These are phyloP conservation scores for Eucalyptus dawsonii DNA, from an alignment of 345 rosid species.

Conservation along the genomic window DNA sequence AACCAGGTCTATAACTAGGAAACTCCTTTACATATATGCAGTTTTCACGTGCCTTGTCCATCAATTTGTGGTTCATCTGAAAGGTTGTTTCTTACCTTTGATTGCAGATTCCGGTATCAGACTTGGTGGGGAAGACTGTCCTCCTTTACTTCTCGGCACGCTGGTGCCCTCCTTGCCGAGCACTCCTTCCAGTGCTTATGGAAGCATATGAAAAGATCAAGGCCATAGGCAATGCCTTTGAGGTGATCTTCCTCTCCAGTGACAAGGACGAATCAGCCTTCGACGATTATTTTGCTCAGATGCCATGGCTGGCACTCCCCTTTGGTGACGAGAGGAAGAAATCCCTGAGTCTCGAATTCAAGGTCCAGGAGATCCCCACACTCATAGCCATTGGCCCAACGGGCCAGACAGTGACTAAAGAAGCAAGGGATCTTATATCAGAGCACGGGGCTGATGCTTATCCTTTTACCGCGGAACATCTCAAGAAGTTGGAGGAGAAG, in stretches of 20 bases:
- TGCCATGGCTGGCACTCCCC: constrained; percentile 42
- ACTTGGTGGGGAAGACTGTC: constrained; percentile 23
- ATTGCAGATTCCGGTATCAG: constrained; percentile 24
- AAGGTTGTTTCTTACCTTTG: neutral
- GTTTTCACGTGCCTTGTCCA: neutral
- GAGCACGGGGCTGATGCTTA: constrained; percentile 23
- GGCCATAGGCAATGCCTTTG: constrained; percentile 13
- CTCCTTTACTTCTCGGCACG: constrained; percentile 39
- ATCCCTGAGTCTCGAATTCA: constrained; percentile 13
- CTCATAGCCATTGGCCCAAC: constrained; percentile 24
- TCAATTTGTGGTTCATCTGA: neutral
- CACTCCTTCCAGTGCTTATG: constrained; percentile 16
- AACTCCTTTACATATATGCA: neutral
- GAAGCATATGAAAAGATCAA: constrained; percentile 23
- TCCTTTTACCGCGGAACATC: constrained; percentile 20
- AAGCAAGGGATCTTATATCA: constrained; percentile 6
- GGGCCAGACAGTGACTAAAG: constrained; percentile 13
- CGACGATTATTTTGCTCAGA: constrained; percentile 8
- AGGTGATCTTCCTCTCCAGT: constrained; percentile 26
- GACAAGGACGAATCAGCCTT: constrained; percentile 26
- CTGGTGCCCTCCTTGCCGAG: constrained; percentile 32
- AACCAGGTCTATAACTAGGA: neutral
- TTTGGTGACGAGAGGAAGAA: constrained; percentile 19
- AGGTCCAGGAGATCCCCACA: constrained; percentile 19
- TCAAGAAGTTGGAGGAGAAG: constrained; percentile 3